Evolutionary conservation across 306 rosid species (phyloP).

Genomic region (Parietaria judaica): DNA sequence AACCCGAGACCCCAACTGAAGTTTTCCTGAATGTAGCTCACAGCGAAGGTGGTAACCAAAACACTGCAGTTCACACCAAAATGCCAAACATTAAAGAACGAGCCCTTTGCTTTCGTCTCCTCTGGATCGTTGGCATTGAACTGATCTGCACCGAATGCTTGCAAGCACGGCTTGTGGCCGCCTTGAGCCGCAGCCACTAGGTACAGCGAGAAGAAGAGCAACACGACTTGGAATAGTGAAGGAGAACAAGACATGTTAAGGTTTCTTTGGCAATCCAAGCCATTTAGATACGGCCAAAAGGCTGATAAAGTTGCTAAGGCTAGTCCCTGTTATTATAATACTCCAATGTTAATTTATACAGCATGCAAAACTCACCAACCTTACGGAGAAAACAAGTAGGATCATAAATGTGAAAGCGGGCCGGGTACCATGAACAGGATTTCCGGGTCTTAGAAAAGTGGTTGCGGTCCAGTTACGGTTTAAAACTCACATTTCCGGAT

Average conservation of each 20-base stretch:
- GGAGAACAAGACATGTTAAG: slow-evolving; percentile 20
- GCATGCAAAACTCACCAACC: too few relatives aligned
- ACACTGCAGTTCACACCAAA: slow-evolving; percentile 35
- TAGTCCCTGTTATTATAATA: slow-evolving; percentile 35
- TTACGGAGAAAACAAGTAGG: too few relatives aligned
- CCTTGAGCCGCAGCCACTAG: slow-evolving; percentile 55
- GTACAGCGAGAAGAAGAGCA: slow-evolving; percentile 56
- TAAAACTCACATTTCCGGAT: too few relatives aligned
- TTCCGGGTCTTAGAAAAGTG: too few relatives aligned
- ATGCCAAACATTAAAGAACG: slow-evolving; percentile 82
- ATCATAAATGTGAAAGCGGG: too few relatives aligned
- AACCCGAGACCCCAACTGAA: slow-evolving; percentile 28
- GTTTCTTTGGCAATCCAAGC: slow-evolving; percentile 22
- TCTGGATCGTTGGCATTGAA: slow-evolving; percentile 47
- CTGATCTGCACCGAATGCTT: slow-evolving; percentile 74
- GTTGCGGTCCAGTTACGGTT: too few relatives aligned
- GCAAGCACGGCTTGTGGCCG: slow-evolving; percentile 69
- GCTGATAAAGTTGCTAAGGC: slow-evolving; percentile 48
- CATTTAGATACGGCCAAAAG: slow-evolving; percentile 27
- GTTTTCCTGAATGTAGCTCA: slow-evolving; percentile 39
- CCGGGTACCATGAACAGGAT: too few relatives aligned
- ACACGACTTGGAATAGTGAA: slow-evolving; percentile 23
- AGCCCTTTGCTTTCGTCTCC: slow-evolving; percentile 52
- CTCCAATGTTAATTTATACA: background rate
- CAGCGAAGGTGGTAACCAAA: slow-evolving; percentile 16